Evolutionary conservation across 2,329 filamentous ascomycete genomes (phyloP).

Genomic region (Calonectria hawksworthii): DNA sequence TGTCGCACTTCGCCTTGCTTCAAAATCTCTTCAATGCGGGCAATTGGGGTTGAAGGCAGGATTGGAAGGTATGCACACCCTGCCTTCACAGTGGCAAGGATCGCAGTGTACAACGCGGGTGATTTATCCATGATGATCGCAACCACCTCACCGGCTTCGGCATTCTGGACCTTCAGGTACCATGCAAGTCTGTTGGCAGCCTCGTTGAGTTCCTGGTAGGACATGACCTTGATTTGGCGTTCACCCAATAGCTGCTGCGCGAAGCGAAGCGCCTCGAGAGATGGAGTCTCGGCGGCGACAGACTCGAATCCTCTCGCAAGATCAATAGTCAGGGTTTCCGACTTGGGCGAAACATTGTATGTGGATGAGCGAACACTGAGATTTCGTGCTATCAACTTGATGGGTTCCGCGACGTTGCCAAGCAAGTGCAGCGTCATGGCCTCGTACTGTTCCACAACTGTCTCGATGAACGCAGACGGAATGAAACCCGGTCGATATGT

Average conservation of each 20-base stretch:
- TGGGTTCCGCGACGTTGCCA: conserved; percentile 36
- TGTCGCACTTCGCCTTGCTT: conserved; percentile 66
- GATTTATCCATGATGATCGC: conserved; percentile 86
- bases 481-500: conserved; percentile 66
- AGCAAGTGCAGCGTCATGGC: conserved; percentile 56
- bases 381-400: conserved; percentile 30
- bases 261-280: conserved; percentile 75
- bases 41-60: conserved; percentile 76
- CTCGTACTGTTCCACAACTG: conserved; percentile 74
- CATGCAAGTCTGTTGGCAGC: conserved; percentile 74
- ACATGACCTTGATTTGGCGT: conserved; percentile 60
- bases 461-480: conserved; percentile 65
- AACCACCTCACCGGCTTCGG: conserved; percentile 70
- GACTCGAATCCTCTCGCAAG: conserved; percentile 69
- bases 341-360: conserved; percentile 58
- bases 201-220: conserved; percentile 75
- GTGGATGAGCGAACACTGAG: conserved; percentile 60
- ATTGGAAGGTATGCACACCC: conserved; percentile 87
- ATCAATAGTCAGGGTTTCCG: conserved; percentile 54
- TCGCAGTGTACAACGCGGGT: conserved; percentile 77
- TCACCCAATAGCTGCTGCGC: conserved; percentile 53
- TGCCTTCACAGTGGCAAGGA: conserved; percentile 81
- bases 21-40: conserved; percentile 74
- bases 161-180: conserved; percentile 62
- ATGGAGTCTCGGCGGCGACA: conserved; percentile 62